Conservation (phyloP, 805 yeast species). For the Candida tibetensis region DNA sequence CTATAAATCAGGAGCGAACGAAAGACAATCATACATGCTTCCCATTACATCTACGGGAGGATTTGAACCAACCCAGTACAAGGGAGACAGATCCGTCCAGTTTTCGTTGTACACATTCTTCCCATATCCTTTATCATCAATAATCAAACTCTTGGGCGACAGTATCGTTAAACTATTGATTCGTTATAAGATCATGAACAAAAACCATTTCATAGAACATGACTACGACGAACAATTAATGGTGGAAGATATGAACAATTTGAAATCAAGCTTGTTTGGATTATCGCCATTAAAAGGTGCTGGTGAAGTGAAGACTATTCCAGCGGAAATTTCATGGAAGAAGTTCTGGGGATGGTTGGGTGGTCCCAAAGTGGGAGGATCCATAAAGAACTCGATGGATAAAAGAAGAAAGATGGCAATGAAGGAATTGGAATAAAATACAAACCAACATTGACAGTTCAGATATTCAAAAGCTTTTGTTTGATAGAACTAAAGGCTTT, state of each 20-base stretch:
- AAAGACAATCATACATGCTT: conserved; percentile 41
- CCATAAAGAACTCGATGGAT: conserved; percentile 32
- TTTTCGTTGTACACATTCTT: conserved; percentile 40
- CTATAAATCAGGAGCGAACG: conserved; percentile 41
- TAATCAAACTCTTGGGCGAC: conserved; percentile 19
- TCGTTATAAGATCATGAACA: conserved; percentile 21
- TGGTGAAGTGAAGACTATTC: conserved; percentile 30
- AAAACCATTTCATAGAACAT: conserved; percentile 17
- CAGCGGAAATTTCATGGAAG: conserved; percentile 25
- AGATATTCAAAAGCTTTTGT: not conserved
- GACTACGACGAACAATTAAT: conserved; percentile 20
- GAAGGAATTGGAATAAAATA: conserved; percentile 35
- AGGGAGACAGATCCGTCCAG: conserved; percentile 29
- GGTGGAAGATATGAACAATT: conserved; percentile 28
- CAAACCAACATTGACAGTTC: not conserved
- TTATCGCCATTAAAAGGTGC: conserved; percentile 43
- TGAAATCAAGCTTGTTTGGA: conserved; percentile 37
- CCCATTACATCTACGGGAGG: conserved; percentile 22
- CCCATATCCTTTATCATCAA: conserved; percentile 36
- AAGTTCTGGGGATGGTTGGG: conserved; percentile 25
- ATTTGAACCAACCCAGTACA: not conserved
- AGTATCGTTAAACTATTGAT: conserved; percentile 20
- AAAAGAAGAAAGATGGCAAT: conserved; percentile 41
- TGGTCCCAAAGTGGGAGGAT: conserved; percentile 6
- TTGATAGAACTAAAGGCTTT: no score